Base-by-base conservation (phyloP, 2,329 filamentous ascomycete genomes). In the Cladosporium sp. region DNA sequence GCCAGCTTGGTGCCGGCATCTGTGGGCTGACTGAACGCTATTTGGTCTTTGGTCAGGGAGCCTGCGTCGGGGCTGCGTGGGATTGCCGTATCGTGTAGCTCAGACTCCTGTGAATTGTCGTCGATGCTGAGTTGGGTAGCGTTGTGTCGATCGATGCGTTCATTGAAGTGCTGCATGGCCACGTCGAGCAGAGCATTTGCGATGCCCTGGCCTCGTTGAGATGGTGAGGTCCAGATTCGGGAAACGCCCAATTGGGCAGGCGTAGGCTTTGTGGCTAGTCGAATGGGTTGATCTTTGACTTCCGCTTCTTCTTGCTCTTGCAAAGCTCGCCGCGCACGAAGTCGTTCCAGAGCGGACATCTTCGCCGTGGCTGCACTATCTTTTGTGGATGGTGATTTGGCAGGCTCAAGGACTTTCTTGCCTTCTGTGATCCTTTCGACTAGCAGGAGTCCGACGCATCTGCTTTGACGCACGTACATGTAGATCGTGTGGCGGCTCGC, bases 1-100 rank as follows among this genome's bases (percentile, higher is more conserved):
- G 84, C 83, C 61, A 88, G 72, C 40, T 72, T 73, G 13, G 78
- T 79, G 36, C 85, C 85, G 64, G 79, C 81, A 62, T 81, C 80
- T 0, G 85, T 88, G n/a, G 84, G 84, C 64, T 86, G 83, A 64
- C 83, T 86, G 71, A 88, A 87, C 2, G 84, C 84, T 37, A 87
- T 75, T n/a, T 65, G 57, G 10, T 76, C 74, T 67, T 82, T 84
- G 17, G 77, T 73, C 48, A 85, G 75, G 37, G 77, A 76, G 70
- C 83, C 74, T 2, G 4, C 3, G 36, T 3, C 17, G 36, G 13
- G 36, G 3, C 13, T 39, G 17, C 12, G 8, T 12, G 82, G 80
- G 54, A 83, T 75, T 64, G 84, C 84, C 64, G 80, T 77, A 58
- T 73, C 75, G 56, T 80, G 74, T 7, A 19, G 17, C 7, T 17